Evolutionary conservation across 805 yeast species (phyloP).

Genomic region (Ogataea kodamae): DNA sequence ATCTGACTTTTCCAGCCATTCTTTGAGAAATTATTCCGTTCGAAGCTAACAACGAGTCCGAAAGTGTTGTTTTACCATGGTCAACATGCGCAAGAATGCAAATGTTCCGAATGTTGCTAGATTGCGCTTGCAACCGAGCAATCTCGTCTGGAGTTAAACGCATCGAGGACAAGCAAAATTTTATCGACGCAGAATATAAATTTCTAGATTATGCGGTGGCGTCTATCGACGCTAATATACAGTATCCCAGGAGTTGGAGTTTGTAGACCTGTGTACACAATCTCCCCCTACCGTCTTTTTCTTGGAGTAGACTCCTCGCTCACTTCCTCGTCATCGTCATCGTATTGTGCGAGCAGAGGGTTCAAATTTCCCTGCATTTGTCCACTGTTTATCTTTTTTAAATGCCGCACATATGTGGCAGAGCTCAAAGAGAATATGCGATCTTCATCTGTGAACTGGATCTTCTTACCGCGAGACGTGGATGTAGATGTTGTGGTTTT

Average conservation of each 20-base stretch:
- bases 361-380: slow-evolving; percentile 16
- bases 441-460: slow-evolving; percentile 65
- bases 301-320: slow-evolving; percentile 22
- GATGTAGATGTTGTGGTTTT: slow-evolving; percentile 37
- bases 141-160: slow-evolving; percentile 64
- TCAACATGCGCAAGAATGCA: slow-evolving; percentile 98
- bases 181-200: slow-evolving; percentile 6
- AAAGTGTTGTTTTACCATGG: slow-evolving; percentile 94
- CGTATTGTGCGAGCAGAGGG: slow-evolving; percentile 15
- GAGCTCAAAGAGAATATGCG: slow-evolving; percentile 77
- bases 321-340: slow-evolving; percentile 23
- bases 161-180: slow-evolving; percentile 28
- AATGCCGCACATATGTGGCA: slow-evolving; percentile 61
- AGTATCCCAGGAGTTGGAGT: neutral
- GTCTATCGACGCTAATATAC: slow-evolving; percentile 8
- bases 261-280: neutral
- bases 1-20: slow-evolving; percentile 93
- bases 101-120: slow-evolving; percentile 75
- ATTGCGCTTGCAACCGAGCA: slow-evolving; percentile 62
- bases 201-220: slow-evolving; percentile 3
- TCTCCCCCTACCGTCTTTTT: slow-evolving; percentile 18
- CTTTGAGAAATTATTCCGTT: slow-evolving; percentile 94
- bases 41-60: slow-evolving; percentile 88
- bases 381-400: slow-evolving; percentile 44
- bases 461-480: slow-evolving; percentile 41